Percentiles rank a stretch among this genome's conserved stretches.
These are phyloP conservation scores for Gastrolobium villosum DNA, from an alignment of 306 rosid species.

Conservation along the genomic window DNA sequence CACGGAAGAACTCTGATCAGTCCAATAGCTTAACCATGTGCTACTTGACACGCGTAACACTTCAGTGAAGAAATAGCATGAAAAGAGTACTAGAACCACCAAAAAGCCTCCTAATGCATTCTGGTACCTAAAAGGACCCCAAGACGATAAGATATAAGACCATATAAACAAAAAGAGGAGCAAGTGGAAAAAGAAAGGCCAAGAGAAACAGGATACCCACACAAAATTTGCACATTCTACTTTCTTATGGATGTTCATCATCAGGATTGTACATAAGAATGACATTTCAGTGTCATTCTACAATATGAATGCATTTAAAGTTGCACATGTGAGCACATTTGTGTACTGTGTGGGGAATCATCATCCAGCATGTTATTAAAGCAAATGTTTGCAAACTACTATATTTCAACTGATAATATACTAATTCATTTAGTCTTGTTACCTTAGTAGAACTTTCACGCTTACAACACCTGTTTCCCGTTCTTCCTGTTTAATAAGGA, in stretches of 20 bases:
- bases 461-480: slow-evolving; percentile 93
- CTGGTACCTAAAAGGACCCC: slow-evolving; percentile 69
- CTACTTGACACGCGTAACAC: slow-evolving; percentile 81
- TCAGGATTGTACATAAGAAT: slow-evolving; percentile 33
- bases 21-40: slow-evolving; percentile 94
- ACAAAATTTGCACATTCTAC: slow-evolving; percentile 34
- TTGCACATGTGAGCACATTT: slow-evolving; percentile 6
- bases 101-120: slow-evolving; percentile 87
- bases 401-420: slow-evolving; percentile 28
- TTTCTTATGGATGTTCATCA: slow-evolving; percentile 17
- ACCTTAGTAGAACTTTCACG: slow-evolving; percentile 80
- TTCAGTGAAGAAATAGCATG: slow-evolving; percentile 73
- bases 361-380: slow-evolving; percentile 26
- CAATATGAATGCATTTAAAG: slow-evolving; percentile 26
- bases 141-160: slow-evolving; percentile 35
- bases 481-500: slow-evolving; percentile 89
- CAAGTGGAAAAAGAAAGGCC: slow-evolving; percentile 7
- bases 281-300: slow-evolving; percentile 29
- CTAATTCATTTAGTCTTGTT: slow-evolving; percentile 37
- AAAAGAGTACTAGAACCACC: slow-evolving; percentile 78
- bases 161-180: neutral
- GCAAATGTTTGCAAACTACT: slow-evolving; percentile 24
- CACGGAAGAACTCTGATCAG: slow-evolving; percentile 66
- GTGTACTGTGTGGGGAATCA: neutral
- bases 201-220: slow-evolving; percentile 32